Conservation (phyloP, 768 basidiomycete genomes). For the Trametes cubensis region DNA sequence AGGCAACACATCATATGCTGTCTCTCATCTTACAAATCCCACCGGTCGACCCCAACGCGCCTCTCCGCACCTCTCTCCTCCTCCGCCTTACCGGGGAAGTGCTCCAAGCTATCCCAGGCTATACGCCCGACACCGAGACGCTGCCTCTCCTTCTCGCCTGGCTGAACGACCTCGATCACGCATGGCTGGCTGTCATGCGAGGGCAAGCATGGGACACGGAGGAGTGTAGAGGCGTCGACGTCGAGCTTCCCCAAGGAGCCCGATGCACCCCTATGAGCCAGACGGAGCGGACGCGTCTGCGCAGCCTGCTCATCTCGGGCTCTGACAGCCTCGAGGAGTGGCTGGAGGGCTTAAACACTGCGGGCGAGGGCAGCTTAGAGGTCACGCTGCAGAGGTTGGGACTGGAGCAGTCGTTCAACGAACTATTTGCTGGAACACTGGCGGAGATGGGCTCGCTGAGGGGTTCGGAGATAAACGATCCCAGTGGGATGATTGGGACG, state of each 20-base stretch:
- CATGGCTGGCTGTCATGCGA: constrained; percentile 69
- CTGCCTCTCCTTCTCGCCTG: constrained; percentile 63
- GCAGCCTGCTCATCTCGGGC: constrained; percentile 65
- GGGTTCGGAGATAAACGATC: constrained; percentile 30
- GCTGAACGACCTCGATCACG: constrained; percentile 73
- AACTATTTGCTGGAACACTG: constrained; percentile 64
- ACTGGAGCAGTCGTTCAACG: constrained; percentile 63
- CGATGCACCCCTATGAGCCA: constrained; percentile 58
- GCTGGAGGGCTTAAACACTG: constrained; percentile 44
- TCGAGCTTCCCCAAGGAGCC: constrained; percentile 41
- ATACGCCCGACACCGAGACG: constrained; percentile 47
- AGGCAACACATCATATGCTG: constrained; percentile 56
- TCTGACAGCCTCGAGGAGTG: constrained; percentile 70
- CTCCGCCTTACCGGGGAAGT: constrained; percentile 73
- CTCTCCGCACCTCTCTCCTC: constrained; percentile 66
- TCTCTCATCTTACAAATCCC: constrained; percentile 73
- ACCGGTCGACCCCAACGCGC: constrained; percentile 68
- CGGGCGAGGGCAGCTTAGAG: constrained; percentile 32
- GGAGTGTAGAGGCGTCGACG: constrained; percentile 42
- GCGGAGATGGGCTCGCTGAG: constrained; percentile 56
- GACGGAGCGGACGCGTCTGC: constrained; percentile 72
- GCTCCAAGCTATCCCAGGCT: constrained; percentile 62
- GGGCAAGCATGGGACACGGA: constrained; percentile 68
- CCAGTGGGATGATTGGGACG: constrained; percentile 31
- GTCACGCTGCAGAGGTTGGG: constrained; percentile 52